These are phyloP conservation scores for Murraya paniculata DNA, from an alignment of 345 rosid species.

Conservation along the genomic window DNA sequence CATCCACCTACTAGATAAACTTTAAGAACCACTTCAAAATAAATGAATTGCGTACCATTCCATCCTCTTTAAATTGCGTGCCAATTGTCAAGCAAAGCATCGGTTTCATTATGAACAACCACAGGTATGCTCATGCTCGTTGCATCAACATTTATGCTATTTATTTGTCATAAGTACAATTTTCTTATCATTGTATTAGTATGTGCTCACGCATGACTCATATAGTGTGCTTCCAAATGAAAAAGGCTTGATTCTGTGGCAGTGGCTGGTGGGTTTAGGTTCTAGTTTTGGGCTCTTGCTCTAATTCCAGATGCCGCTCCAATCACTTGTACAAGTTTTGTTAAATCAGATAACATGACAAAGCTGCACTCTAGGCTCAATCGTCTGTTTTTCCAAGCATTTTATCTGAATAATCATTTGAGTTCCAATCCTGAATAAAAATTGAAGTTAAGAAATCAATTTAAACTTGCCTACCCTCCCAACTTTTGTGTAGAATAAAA, in stretches of 20 bases:
- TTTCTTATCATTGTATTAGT: not conserved
- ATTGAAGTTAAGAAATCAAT: too few relatives aligned
- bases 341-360: not conserved
- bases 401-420: too few relatives aligned
- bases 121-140: not conserved
- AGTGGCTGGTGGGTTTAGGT: not conserved
- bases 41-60: not conserved
- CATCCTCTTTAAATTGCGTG: not conserved
- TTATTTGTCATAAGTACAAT: too few relatives aligned
- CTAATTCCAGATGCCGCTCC: not conserved
- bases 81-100: not conserved
- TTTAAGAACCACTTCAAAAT: not conserved
- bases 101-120: not conserved
- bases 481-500: too few relatives aligned
- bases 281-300: not conserved
- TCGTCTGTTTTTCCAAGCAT: too few relatives aligned
- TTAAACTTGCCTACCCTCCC: too few relatives aligned
- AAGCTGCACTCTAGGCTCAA: not conserved
- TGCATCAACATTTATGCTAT: not conserved
- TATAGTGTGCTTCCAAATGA: not conserved
- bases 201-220: not conserved
- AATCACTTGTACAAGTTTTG: not conserved
- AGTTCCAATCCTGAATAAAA: too few relatives aligned
- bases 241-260: not conserved
- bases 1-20: not conserved